phyloP scores from a whole-genome alignment of 2,329 filamentous ascomycete species.

The Trichoderma guizhouense region DNA sequence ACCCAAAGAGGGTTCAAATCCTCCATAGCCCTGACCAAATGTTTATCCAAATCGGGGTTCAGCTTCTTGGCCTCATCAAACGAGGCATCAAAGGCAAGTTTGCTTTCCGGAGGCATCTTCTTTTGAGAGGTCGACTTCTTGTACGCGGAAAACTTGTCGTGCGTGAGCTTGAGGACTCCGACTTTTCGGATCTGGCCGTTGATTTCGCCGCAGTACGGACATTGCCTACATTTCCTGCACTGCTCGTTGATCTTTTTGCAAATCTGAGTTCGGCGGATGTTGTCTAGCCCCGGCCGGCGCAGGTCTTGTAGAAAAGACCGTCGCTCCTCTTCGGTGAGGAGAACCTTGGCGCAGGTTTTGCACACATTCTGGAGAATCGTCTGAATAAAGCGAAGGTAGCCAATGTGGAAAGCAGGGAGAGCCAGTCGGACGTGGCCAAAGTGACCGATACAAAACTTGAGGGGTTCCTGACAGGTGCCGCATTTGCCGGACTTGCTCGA shows the following conservation, averaged over 20 bases:
- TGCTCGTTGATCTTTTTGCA: constrained; percentile 86
- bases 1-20: constrained; percentile 88
- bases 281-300: constrained; percentile 74
- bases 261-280: constrained; percentile 76
- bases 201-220: constrained; percentile 73
- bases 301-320: constrained; percentile 75
- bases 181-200: constrained; percentile 93
- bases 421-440: constrained; percentile 92
- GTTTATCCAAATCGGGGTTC: constrained; percentile 82
- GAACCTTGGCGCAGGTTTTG: constrained; percentile 82
- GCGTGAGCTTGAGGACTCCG: constrained; percentile 86
- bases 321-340: constrained; percentile 78
- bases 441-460: constrained; percentile 88
- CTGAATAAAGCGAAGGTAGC: constrained; percentile 91
- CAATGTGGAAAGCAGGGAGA: constrained; percentile 90
- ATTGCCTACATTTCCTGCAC: constrained; percentile 81
- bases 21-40: constrained; percentile 87
- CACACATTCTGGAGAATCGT: constrained; percentile 92
- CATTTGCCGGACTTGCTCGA: constrained; percentile 80
- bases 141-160: constrained; percentile 87
- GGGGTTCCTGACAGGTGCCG: constrained; percentile 74
- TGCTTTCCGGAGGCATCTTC: constrained; percentile 78
- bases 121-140: constrained; percentile 84
- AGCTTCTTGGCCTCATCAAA: constrained; percentile 75
- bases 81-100: constrained; percentile 80